phyloP scores from a whole-genome alignment of 176 grass and related monocot genomes.

The Triticum timopheevii region DNA sequence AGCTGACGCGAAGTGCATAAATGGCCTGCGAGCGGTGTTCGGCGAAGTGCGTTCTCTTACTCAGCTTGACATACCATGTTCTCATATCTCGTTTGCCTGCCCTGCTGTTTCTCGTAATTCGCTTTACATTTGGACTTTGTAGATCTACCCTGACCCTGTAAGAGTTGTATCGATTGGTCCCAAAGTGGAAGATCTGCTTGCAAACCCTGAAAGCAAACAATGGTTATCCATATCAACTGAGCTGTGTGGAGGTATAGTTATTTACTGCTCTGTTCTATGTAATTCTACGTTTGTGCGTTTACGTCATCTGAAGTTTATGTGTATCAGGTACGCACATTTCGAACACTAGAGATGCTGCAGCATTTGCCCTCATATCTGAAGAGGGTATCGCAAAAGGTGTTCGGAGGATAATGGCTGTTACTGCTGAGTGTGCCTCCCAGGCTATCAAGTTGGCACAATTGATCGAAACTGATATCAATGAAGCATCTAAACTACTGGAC shows the following conservation, averaged over 20 bases:
- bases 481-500: slow-evolving; percentile 56
- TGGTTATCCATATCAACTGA: slow-evolving; percentile 90
- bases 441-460: slow-evolving; percentile 66
- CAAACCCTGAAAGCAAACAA: slow-evolving; percentile 73
- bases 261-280: not conserved
- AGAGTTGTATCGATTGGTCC: slow-evolving; percentile 86
- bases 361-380: slow-evolving; percentile 85
- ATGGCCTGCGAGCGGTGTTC: slow-evolving; percentile 80
- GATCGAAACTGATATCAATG: slow-evolving; percentile 62
- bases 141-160: slow-evolving; percentile 95
- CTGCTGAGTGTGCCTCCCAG: slow-evolving; percentile 62
- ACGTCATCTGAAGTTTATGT: not conserved
- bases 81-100: slow-evolving; percentile 9
- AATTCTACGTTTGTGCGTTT: slow-evolving; percentile 3
- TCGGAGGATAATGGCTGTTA: slow-evolving; percentile 91
- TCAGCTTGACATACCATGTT: slow-evolving; percentile 3
- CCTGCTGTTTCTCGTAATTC: not conserved
- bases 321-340: slow-evolving; percentile 80
- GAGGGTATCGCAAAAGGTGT: slow-evolving; percentile 98
- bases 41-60: slow-evolving; percentile 59
- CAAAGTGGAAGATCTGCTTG: slow-evolving; percentile 79
- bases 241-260: slow-evolving; percentile 81
- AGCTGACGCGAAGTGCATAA: slow-evolving; percentile 59
- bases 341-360: slow-evolving; percentile 80
- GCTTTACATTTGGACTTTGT: not conserved